Base-by-base conservation (phyloP, 2,329 filamentous ascomycete genomes). In the Hymenoscyphus repandus region DNA sequence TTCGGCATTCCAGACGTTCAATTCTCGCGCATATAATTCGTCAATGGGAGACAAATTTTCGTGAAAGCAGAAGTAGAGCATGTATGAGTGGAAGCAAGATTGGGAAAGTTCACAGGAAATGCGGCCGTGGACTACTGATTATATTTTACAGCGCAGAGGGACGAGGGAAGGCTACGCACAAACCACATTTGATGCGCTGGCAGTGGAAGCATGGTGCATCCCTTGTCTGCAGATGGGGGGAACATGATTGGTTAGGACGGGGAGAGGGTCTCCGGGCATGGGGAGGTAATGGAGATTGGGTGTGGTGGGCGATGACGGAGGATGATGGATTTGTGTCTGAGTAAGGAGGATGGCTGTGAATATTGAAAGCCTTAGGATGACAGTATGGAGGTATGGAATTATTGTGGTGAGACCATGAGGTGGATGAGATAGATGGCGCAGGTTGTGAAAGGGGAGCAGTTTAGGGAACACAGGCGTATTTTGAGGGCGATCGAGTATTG, bases 111-210 rank as follows among this genome's bases (percentile, higher is more conserved):
- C 30, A 55, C 17, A 33, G 45, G 38, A 48, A 47, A 43, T 49
- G 43, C n/a, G 6, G 50, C 42, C 15, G 39, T 27, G 44, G 45
- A 42, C 47, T 46, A 52, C 51, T 46, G 45, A 55, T 48, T 51
- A 41, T 56, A 40, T 44, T 40, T 41, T 48, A 34, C 20, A 33
- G 33, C 22, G 34, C 6, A 17, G 17, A 11, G 22, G 22, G 22
- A 27, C 13, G 38, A n/a, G 20, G 30, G 27, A 22, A 43, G 42
- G 39, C 31, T 52, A 49, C 56, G 59, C 60, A 62, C 59, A 60
- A 59, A 62, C 58, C 57, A 60, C 52, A 45, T 13, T 53, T 58
- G 62, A 62, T 62, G 60, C 58, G 60, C 52, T 62, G 60, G 58
- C 60, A 62, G 49, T 57, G 34, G 50, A 52, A 51, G 49, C 52